phyloP scores from a whole-genome alignment of 2,329 filamentous ascomycete species.

The Hymenoscyphus linearis region DNA sequence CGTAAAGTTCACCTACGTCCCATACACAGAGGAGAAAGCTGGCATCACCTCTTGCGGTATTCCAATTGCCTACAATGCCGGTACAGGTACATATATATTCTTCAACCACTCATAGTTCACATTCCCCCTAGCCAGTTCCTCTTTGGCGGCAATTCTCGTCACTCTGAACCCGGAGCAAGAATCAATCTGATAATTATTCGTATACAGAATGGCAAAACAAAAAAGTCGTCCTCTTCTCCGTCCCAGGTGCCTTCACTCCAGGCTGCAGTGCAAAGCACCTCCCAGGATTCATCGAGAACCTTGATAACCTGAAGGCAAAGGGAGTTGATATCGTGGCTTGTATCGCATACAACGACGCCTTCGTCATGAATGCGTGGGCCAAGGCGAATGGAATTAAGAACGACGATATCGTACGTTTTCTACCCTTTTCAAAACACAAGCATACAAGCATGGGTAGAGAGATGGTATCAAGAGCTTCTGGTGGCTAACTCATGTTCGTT shows the following conservation, averaged over 20 bases:
- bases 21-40: slow-evolving; percentile 63
- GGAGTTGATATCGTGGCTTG: slow-evolving; percentile 64
- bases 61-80: slow-evolving; percentile 73
- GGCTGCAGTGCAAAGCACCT: slow-evolving; percentile 64
- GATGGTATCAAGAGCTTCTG: too few species aligned
- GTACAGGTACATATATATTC: slow-evolving; percentile 49
- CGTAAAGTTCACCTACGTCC: slow-evolving; percentile 79
- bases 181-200: not conserved
- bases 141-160: not conserved
- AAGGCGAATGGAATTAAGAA: slow-evolving; percentile 63
- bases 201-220: slow-evolving; percentile 56
- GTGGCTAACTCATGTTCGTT: not conserved
- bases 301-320: slow-evolving; percentile 55
- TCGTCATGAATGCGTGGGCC: slow-evolving; percentile 67
- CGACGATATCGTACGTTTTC: slow-evolving; percentile 53
- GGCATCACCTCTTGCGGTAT: slow-evolving; percentile 72
- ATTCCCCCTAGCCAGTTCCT: not conserved
- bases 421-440: not conserved
- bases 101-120: not conserved
- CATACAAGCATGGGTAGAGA: not conserved
- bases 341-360: slow-evolving; percentile 64
- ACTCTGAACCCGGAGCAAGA: not conserved
- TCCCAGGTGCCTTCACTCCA: slow-evolving; percentile 67
- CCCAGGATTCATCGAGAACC: slow-evolving; percentile 61
- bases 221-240: slow-evolving; percentile 65